Percentiles rank a stretch among this genome's conserved stretches.
These are phyloP conservation scores for Striga hermonthica DNA, from an alignment of 305 asterid genomes.

Conservation along the genomic window DNA sequence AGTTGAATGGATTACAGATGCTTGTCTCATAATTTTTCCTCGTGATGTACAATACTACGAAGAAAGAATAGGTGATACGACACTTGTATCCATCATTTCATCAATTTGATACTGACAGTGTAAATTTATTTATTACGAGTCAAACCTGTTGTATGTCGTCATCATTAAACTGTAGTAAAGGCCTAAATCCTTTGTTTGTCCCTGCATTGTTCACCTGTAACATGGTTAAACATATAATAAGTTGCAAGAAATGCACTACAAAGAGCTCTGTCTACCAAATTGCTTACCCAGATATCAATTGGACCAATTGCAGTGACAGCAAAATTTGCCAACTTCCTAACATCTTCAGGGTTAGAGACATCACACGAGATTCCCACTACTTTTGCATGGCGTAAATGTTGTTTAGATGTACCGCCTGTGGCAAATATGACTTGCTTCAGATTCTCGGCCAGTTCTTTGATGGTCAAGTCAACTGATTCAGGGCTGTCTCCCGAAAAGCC, in stretches of 20 bases:
- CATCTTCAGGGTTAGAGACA: slow-evolving; percentile 83
- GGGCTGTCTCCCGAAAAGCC: slow-evolving; percentile 56
- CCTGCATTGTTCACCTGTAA: slow-evolving; percentile 94
- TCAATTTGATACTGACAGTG: slow-evolving; percentile 9
- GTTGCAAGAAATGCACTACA: slow-evolving; percentile 4
- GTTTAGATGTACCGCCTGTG: slow-evolving; percentile 45
- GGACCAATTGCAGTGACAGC: slow-evolving; percentile 69
- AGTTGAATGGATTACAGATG: no score
- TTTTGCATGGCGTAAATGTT: slow-evolving; percentile 56
- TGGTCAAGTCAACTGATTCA: slow-evolving; percentile 66
- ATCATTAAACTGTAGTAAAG: slow-evolving; percentile 76
- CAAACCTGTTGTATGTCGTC: slow-evolving; percentile 83
- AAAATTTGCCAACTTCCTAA: slow-evolving; percentile 57
- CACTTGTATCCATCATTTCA: not conserved
- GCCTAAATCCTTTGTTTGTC: slow-evolving; percentile 95
- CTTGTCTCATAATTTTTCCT: no score
- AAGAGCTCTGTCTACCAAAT: not conserved
- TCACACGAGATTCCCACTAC: slow-evolving; percentile 85
- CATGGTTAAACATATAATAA: slow-evolving; percentile 17
- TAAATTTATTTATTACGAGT: slow-evolving; percentile 22
- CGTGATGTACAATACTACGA: no score
- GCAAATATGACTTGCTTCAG: slow-evolving; percentile 51
- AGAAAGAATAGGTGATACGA: no score
- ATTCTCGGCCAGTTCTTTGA: slow-evolving; percentile 73
- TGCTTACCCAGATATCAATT: slow-evolving; percentile 79